These are phyloP conservation scores for Ensete ventricosum DNA, from an alignment of 176 grass and related monocot species.

Conservation along the genomic window DNA sequence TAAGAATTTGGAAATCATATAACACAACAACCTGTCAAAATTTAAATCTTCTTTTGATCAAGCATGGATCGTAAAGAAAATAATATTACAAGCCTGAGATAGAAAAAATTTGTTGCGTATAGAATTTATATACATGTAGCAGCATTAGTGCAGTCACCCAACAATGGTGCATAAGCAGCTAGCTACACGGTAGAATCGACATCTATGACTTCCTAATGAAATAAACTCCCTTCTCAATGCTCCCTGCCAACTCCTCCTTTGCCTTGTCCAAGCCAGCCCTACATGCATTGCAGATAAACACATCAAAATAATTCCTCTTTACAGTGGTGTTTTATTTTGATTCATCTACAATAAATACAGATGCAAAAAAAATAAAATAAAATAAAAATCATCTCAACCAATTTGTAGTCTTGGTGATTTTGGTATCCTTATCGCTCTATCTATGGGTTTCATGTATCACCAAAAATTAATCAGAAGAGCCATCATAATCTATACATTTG, in stretches of 20 bases:
- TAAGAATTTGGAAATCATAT: too few species aligned
- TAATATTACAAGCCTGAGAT: background rate
- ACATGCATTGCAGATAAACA: background rate
- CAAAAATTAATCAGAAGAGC: too few species aligned
- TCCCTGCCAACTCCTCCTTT: constrained; percentile 58
- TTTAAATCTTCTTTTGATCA: too few species aligned
- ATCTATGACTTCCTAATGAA: constrained; percentile 50
- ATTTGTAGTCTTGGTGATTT: too few species aligned
- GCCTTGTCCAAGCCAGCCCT: constrained; percentile 71
- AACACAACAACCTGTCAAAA: too few species aligned
- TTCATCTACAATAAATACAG: too few species aligned
- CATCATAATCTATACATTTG: too few species aligned
- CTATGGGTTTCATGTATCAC: too few species aligned
- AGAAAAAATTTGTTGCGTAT: background rate
- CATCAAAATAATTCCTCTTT: background rate
- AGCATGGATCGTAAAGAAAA: too few species aligned
- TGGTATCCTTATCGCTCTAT: too few species aligned
- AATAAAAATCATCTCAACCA: too few species aligned
- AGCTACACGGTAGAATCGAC: background rate
- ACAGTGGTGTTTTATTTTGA: background rate
- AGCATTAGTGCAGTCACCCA: background rate
- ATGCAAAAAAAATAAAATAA: too few species aligned
- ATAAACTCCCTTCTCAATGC: constrained; percentile 75
- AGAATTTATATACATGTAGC: background rate
- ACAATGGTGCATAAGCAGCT: background rate